A percentile compares a stretch with the other conserved stretches of the same genome.
Conservation (phyloP, 257 asterid species). For the Apocynum venetum region DNA sequence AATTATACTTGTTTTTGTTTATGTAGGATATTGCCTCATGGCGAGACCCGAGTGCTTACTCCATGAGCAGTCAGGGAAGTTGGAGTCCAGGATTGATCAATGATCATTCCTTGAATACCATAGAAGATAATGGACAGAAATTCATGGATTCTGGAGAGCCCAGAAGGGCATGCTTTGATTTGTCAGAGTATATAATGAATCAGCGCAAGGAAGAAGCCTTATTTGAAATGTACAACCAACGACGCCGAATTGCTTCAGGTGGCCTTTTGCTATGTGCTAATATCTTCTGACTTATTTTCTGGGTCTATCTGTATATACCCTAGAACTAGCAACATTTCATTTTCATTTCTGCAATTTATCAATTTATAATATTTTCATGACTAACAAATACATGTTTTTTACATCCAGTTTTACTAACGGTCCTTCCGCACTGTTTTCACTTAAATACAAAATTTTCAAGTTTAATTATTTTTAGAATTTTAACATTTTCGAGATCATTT, state of each 20-base stretch:
- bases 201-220: constrained; percentile 47
- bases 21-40: constrained; percentile 32
- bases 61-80: constrained; percentile 70
- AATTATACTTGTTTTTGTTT: not conserved
- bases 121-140: constrained; percentile 21
- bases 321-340: not conserved
- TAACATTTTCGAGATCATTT: no score
- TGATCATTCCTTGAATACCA: constrained; percentile 11
- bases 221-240: constrained; percentile 58
- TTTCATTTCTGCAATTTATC: no score
- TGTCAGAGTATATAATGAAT: constrained; percentile 49
- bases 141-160: constrained; percentile 16
- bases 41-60: constrained; percentile 34
- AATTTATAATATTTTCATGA: no score
- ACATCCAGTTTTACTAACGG: no score
- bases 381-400: no score
- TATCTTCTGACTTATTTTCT: constrained; percentile 22
- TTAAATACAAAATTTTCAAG: no score
- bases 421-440: no score
- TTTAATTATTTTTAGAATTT: no score
- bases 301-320: not conserved
- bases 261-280: constrained; percentile 57
- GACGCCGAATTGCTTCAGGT: constrained; percentile 58
- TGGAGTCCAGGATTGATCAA: constrained; percentile 43
- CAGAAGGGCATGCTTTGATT: constrained; percentile 36